A percentile compares a stretch with the other conserved stretches of the same genome.
These are phyloP conservation scores for Dalbergia oliveri DNA, from an alignment of 306 rosid genomes.

Conservation along the genomic window DNA sequence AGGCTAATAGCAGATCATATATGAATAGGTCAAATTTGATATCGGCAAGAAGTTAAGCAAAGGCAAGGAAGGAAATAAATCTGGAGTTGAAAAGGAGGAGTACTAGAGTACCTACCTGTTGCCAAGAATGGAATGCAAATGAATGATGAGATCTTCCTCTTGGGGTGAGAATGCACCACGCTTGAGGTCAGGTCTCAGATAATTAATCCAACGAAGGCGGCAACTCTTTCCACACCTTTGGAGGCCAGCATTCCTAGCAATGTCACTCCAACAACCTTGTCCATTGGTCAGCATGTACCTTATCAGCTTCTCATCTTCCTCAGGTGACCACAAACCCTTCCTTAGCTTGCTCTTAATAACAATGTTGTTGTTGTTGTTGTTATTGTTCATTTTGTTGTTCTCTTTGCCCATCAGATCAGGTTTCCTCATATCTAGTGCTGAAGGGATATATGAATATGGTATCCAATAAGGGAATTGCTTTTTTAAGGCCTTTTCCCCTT, in stretches of 20 bases:
- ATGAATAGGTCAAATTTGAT: no score
- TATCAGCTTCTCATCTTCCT: conserved; percentile 91
- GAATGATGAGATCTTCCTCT: conserved; percentile 82
- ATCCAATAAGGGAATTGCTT: background rate
- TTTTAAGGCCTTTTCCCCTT: conserved; percentile 1
- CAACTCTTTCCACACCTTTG: conserved; percentile 94
- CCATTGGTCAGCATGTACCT: conserved; percentile 91
- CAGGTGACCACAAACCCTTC: conserved; percentile 96
- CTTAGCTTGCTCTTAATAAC: conserved; percentile 59
- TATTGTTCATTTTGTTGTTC: conserved; percentile 28
- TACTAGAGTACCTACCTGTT: conserved; percentile 73
- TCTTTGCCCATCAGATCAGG: conserved; percentile 48
- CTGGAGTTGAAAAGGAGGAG: no score
- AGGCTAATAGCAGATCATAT: no score
- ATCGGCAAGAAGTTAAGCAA: no score
- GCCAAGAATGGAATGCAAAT: conserved; percentile 89
- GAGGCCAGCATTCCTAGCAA: conserved; percentile 88
- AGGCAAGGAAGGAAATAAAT: no score
- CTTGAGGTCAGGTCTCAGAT: conserved; percentile 92
- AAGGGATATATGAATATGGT: background rate
- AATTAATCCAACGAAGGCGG: conserved; percentile 97
- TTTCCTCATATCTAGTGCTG: conserved; percentile 51
- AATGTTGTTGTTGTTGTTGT: background rate
- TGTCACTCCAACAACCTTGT: conserved; percentile 97
- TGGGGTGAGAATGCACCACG: conserved; percentile 90